Percentiles rank a stretch among this genome's conserved stretches.
These are phyloP conservation scores for Shiraia bambusicola DNA, from an alignment of 2,329 filamentous ascomycete species.

Conservation along the genomic window DNA sequence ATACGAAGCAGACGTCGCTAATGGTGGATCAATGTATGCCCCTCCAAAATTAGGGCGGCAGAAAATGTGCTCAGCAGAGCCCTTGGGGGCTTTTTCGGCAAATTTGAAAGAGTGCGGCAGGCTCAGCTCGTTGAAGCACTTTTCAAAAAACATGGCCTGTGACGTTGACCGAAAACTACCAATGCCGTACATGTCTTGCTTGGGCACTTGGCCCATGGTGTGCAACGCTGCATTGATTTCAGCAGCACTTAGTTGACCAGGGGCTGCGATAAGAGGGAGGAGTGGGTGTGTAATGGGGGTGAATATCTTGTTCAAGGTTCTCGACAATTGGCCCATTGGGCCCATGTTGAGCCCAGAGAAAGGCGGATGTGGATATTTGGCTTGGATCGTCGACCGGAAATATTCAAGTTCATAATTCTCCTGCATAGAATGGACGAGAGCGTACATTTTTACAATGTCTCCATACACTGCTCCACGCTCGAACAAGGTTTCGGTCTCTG, in stretches of 20 bases:
- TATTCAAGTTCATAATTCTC: slow-evolving; percentile 91
- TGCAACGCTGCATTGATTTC: slow-evolving; percentile 81
- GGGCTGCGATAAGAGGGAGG: slow-evolving; percentile 79
- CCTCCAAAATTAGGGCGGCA: slow-evolving; percentile 77
- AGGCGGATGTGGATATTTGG: slow-evolving; percentile 69
- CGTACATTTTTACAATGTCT: slow-evolving; percentile 90
- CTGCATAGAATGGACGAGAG: slow-evolving; percentile 76
- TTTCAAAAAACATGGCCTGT: slow-evolving; percentile 83
- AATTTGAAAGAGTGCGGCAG: slow-evolving; percentile 79
- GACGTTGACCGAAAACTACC: slow-evolving; percentile 71
- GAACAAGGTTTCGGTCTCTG: slow-evolving; percentile 71
- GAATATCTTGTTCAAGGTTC: slow-evolving; percentile 81
- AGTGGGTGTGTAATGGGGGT: slow-evolving; percentile 85
- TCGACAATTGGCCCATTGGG: slow-evolving; percentile 78
- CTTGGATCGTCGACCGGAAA: slow-evolving; percentile 75
- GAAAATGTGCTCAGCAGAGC: slow-evolving; percentile 70
- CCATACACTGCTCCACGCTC: slow-evolving; percentile 70
- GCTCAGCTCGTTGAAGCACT: slow-evolving; percentile 63
- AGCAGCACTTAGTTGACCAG: slow-evolving; percentile 80
- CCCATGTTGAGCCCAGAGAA: slow-evolving; percentile 88
- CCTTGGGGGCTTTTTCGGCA: slow-evolving; percentile 68
- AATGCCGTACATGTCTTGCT: slow-evolving; percentile 78
- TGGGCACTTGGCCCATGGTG: slow-evolving; percentile 77
- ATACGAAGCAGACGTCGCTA: slow-evolving; percentile 57
- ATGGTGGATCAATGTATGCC: slow-evolving; percentile 74